Base-by-base conservation (phyloP, 768 basidiomycete genomes). In the Boletus pseudopeckii region DNA sequence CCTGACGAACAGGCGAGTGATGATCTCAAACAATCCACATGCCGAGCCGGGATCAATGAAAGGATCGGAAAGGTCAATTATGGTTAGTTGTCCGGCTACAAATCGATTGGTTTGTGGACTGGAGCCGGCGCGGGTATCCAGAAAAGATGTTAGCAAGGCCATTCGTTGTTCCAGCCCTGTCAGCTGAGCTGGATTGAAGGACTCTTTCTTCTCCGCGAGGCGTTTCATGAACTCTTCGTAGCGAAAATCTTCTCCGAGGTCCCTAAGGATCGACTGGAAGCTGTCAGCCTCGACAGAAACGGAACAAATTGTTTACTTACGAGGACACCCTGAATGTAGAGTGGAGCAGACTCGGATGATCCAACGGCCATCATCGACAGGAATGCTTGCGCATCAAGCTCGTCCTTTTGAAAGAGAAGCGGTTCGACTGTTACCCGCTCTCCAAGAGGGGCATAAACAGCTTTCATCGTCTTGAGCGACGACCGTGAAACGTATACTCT, bases 311-410 rank as follows among this genome's bases (percentile, higher is more conserved):
- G 45, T 15, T n/a, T 17, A 62, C 80, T 60, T 59, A 88, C 87
- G 57, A 89, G 60, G 24, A 89, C 68, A 0, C 81, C 77, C 48
- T 89, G 87, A 62, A 89, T 80, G 64, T 89, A 89, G 1, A 89
- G 64, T 0, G 87, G 88, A 0, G 84, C 80, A 0, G 75, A 72
- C 1, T 85, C 83, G 0, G 82, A 80, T 0, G 80, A 79, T 0
- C 77, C 81, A 1, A 88, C 73, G 0, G 85, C 82, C 88, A 89
- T 89, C 82, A 89, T 84, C 0, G 85, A 85, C 32, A 88, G 59
- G 53, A 89, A 83, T 1, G 86, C 84, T 17, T 82, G 70, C 1
- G 84, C 83, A 63, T 88, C 87, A 0, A 88, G 74, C 52, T 90
- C 88, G 5, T 75, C 70, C 55, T 82, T 79, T 4, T 74, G 70